Evolutionary conservation across 768 basidiomycete species (phyloP).

Genomic region (Boletus sensibilis): DNA sequence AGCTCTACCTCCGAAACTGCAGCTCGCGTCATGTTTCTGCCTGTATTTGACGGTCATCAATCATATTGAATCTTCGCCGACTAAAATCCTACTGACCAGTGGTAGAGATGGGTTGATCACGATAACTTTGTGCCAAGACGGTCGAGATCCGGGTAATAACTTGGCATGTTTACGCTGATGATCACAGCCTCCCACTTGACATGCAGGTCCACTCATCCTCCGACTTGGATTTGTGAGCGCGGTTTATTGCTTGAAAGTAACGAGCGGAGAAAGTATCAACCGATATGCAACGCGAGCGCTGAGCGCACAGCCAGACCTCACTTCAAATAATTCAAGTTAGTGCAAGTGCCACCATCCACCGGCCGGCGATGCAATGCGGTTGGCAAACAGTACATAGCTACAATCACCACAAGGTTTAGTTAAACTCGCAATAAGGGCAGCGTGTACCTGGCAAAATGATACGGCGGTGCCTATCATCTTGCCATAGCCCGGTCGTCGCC

Average conservation of each 20-base stretch:
- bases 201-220: not conserved
- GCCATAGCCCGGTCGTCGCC: too few relatives aligned
- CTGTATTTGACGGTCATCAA: not conserved
- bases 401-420: not conserved
- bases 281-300: not conserved
- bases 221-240: not conserved
- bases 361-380: not conserved
- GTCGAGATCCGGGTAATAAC: not conserved
- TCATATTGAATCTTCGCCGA: too few relatives aligned
- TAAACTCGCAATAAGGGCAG: not conserved
- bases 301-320: not conserved
- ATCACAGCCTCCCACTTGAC: not conserved
- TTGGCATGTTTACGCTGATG: not conserved
- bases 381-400: not conserved
- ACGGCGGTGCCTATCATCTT: too few relatives aligned
- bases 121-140: not conserved
- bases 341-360: not conserved
- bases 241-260: not conserved
- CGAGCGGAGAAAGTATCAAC: not conserved
- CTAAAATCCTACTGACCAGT: not conserved
- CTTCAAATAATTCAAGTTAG: not conserved
- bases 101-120: not conserved
- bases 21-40: conserved; percentile 12
- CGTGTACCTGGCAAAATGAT: not conserved
- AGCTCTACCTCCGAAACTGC: conserved; percentile 56